These are phyloP conservation scores for Nicotiana benthamiana DNA, from an alignment of 257 asterid species.

Conservation along the genomic window DNA sequence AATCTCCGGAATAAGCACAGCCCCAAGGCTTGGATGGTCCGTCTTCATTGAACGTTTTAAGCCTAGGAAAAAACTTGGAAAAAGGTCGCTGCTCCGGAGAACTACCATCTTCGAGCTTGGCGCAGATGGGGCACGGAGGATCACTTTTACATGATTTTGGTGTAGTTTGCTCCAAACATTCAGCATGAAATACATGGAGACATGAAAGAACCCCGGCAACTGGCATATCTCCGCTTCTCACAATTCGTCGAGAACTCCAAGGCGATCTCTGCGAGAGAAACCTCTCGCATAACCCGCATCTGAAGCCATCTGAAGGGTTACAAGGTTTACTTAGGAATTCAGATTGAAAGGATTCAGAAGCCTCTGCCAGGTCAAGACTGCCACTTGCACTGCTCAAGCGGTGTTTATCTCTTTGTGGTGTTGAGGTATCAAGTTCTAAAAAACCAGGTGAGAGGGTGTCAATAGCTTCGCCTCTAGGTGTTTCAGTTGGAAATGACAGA, in stretches of 20 bases:
- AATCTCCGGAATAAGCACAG: slow-evolving; percentile 75
- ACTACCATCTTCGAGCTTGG: slow-evolving; percentile 51
- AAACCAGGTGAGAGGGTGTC: slow-evolving; percentile 18
- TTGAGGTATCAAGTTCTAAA: slow-evolving; percentile 32
- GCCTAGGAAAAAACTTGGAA: slow-evolving; percentile 63
- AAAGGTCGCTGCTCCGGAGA: slow-evolving; percentile 50
- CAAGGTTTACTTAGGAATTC: slow-evolving; percentile 31
- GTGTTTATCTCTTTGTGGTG: slow-evolving; percentile 51
- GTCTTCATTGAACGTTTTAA: slow-evolving; percentile 56
- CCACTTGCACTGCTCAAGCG: slow-evolving; percentile 67
- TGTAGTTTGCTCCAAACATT: slow-evolving; percentile 87
- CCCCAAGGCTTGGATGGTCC: slow-evolving; percentile 75
- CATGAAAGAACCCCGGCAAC: slow-evolving; percentile 90
- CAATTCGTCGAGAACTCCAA: slow-evolving; percentile 81
- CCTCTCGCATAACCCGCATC: slow-evolving; percentile 83
- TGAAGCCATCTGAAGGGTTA: slow-evolving; percentile 48
- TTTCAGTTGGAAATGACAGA: slow-evolving; percentile 50
- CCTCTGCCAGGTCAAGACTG: slow-evolving; percentile 61
- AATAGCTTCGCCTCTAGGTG: slow-evolving; percentile 32
- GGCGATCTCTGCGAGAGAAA: slow-evolving; percentile 84
- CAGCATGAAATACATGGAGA: slow-evolving; percentile 88
- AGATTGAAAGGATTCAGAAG: slow-evolving; percentile 42
- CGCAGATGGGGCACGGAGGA: slow-evolving; percentile 89
- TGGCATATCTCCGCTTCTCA: slow-evolving; percentile 89
- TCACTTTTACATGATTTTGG: slow-evolving; percentile 71